Evolutionary conservation across 2,329 filamentous ascomycete genomes (phyloP), one percentile per base, ranked within the genome.

Genomic region (Aureobasidium leucospermi): DNA sequence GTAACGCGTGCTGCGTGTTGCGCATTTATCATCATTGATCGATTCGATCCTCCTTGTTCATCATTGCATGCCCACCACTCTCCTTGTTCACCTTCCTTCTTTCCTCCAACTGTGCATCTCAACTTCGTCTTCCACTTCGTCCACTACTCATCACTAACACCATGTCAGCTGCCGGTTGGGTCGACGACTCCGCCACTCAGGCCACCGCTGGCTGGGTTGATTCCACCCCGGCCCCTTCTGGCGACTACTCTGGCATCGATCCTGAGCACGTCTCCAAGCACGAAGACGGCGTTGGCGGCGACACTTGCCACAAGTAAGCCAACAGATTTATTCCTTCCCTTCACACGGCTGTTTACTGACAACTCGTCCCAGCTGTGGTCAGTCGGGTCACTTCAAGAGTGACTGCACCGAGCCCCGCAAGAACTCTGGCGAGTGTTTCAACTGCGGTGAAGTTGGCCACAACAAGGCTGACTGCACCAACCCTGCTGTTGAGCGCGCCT

Each of bases 391-490:
- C 68, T 78, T 78, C 58, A 72, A 23, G 6, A 28, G 38, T 3
- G 51, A 55, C 1, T 55, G 51, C 10, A 9, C 39, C 53, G 75
- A 78, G 59, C 76, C 75, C 57, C 69, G 74, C 15, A 81, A 81
- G 68, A 75, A 81, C 68, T 75, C 68, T 13, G 75, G 78, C 23
- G 76, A 75, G 46, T 85, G 83, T 74, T 85, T 73, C 77, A 85
- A 85, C 71, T 86, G 83, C 63, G 81, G 81, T 56, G 71, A 85
- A 65, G 65, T 73, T 34, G 81, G 84, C 13, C 85, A 88, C 75
- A 82, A 76, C 71, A 86, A 85, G 71, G 72, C 78, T 1, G 84
- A 87, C 7, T 87, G 85, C 66, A 66, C 81, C 16, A 84, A 86
- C 59, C 78, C 80, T 15, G 73, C 72, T 29, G 79, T 82, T 56